phyloP scores from a whole-genome alignment of 805 yeast genomes.

The Candida arabinofermentans region DNA sequence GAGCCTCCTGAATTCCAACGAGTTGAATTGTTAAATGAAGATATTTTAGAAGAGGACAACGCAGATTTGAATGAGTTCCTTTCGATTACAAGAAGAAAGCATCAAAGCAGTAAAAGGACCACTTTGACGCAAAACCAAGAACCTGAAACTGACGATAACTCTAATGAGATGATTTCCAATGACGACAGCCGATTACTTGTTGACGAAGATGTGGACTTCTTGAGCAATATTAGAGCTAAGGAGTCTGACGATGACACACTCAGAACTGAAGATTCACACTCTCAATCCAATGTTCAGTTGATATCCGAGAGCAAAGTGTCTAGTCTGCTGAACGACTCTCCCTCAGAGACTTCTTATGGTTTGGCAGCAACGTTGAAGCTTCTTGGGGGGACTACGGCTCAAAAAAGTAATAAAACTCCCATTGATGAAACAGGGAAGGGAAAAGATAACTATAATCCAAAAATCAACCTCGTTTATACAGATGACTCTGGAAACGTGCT shows the following conservation, averaged over 20 bases:
- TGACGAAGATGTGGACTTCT: conserved; percentile 36
- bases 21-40: conserved; percentile 28
- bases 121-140: not conserved
- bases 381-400: conserved; percentile 20
- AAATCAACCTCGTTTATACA: conserved; percentile 51
- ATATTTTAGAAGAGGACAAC: conserved; percentile 22
- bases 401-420: not conserved
- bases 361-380: conserved; percentile 34
- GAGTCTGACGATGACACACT: conserved; percentile 19
- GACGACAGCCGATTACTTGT: conserved; percentile 21
- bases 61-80: conserved; percentile 26
- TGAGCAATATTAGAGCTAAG: conserved; percentile 23
- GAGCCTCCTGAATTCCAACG: conserved; percentile 16
- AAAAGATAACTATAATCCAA: conserved; percentile 37
- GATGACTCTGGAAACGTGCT: conserved; percentile 63
- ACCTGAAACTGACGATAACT: not conserved
- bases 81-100: conserved; percentile 24
- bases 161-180: too few relatives aligned
- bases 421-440: not conserved
- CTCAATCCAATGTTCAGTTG: not conserved
- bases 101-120: conserved; percentile 21
- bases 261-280: conserved; percentile 13
- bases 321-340: conserved; percentile 12
- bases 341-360: conserved; percentile 22
- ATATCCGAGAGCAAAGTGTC: conserved; percentile 8